A percentile compares a stretch with the other conserved stretches of the same genome.
These are phyloP conservation scores for Phaeosphaeriaceae sp. DNA, from an alignment of 2,329 filamentous ascomycete genomes.

Conservation along the genomic window DNA sequence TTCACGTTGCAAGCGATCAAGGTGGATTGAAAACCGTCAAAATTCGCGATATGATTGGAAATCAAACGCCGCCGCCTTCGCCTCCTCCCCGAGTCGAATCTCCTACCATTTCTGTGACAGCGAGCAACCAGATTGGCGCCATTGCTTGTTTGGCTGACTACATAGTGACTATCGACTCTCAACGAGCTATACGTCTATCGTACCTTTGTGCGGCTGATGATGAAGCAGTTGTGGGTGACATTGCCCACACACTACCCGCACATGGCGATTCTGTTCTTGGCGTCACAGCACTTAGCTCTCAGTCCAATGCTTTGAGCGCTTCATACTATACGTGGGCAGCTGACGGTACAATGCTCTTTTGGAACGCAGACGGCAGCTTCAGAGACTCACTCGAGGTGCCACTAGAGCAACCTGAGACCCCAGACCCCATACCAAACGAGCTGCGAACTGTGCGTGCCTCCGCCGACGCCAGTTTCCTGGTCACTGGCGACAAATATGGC, in stretches of 20 bases:
- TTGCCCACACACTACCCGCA: slow-evolving; percentile 57
- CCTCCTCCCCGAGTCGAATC: slow-evolving; percentile 43
- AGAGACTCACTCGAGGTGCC: slow-evolving; percentile 69
- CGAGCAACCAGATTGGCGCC: slow-evolving; percentile 45
- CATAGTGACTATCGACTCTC: slow-evolving; percentile 69
- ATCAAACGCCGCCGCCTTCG: slow-evolving; percentile 42
- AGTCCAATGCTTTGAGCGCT: slow-evolving; percentile 66
- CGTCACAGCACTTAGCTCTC: slow-evolving; percentile 66
- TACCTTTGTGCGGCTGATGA: slow-evolving; percentile 55
- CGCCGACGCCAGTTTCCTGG: slow-evolving; percentile 67
- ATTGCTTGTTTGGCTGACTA: slow-evolving; percentile 47
- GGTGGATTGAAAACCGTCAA: slow-evolving; percentile 60
- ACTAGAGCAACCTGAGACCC: slow-evolving; percentile 65
- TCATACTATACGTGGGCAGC: slow-evolving; percentile 90
- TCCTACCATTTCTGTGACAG: slow-evolving; percentile 35
- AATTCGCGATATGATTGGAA: slow-evolving; percentile 43
- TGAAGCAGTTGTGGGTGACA: slow-evolving; percentile 36
- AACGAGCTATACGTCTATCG: slow-evolving; percentile 71
- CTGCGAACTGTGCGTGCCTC: slow-evolving; percentile 66
- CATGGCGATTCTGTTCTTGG: slow-evolving; percentile 70
- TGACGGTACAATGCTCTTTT: slow-evolving; percentile 80
- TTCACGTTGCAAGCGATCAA: slow-evolving; percentile 73
- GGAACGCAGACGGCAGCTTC: slow-evolving; percentile 75
- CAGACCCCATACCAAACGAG: slow-evolving; percentile 62
- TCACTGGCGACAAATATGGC: slow-evolving; percentile 88